Conservation (phyloP, 352 stramenopile species). For the Globisporangium yorkense region DNA sequence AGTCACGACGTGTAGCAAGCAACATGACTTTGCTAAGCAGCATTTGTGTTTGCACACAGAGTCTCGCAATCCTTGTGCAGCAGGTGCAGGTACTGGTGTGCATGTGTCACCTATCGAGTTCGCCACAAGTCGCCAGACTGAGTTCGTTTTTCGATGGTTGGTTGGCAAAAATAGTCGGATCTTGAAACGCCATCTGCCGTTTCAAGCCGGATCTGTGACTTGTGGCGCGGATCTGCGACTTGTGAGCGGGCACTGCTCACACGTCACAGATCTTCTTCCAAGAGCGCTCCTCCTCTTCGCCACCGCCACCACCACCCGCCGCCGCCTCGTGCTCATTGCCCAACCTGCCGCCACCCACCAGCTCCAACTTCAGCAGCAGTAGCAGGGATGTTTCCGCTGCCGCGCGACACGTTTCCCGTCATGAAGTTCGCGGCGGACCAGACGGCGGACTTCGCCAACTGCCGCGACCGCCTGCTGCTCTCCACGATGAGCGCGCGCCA, state of each 20-base stretch:
- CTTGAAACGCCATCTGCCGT: background rate
- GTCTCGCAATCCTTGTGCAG: too few species aligned
- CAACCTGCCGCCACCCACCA: background rate
- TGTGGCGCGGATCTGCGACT: background rate
- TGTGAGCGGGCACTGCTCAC: background rate
- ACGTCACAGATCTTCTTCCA: background rate
- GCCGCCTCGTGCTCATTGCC: background rate
- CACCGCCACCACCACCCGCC: background rate
- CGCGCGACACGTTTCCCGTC: slow-evolving; percentile 15
- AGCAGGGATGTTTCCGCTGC: slow-evolving; percentile 16
- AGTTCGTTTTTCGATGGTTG: background rate
- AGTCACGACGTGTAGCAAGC: too few species aligned
- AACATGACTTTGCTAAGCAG: too few species aligned
- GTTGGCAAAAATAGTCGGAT: background rate
- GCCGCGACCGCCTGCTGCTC: slow-evolving; percentile 19
- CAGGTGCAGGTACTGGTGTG: too few species aligned
- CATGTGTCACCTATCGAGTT: too few species aligned
- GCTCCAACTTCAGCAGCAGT: too few species aligned
- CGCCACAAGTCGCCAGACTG: too few species aligned
- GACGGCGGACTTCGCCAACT: slow-evolving; percentile 15
- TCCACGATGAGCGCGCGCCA: slow-evolving; percentile 18
- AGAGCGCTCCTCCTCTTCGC: background rate
- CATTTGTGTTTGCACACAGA: too few species aligned
- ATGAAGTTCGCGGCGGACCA: slow-evolving; percentile 27
- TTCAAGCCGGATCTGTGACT: background rate